Evolutionary conservation across 441 rosid species (phyloP).

Genomic region (Croton laevigatus): DNA sequence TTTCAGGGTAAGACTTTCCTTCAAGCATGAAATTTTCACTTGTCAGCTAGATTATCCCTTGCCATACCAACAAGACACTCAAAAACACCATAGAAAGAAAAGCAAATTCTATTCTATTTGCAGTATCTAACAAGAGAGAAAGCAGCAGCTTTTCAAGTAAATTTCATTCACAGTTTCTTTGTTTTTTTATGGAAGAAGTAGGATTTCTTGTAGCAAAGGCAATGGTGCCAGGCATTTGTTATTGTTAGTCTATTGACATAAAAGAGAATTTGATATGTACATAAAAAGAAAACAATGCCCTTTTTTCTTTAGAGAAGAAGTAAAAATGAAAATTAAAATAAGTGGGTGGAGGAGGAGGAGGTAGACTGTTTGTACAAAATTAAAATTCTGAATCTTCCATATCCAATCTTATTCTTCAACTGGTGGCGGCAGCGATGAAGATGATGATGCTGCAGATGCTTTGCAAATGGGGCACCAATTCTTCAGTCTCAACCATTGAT

Average conservation of each 20-base stretch:
- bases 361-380: conserved; percentile 32
- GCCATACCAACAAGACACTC: neutral
- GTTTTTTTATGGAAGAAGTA: conserved; percentile 12
- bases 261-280: conserved; percentile 32
- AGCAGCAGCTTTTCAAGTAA: conserved; percentile 3
- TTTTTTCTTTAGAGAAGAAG: neutral
- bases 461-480: conserved; percentile 98
- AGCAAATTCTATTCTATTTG: too few relatives aligned
- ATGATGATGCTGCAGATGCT: conserved; percentile 48
- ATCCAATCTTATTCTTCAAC: conserved; percentile 16
- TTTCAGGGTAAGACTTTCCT: neutral
- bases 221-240: conserved; percentile 10
- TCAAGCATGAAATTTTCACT: neutral
- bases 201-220: conserved; percentile 21
- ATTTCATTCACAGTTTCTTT: conserved; percentile 23
- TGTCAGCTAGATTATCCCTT: neutral
- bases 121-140: neutral
- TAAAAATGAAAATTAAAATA: conserved; percentile 7
- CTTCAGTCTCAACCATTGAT: conserved; percentile 83
- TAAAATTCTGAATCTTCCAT: conserved; percentile 18
- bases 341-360: conserved; percentile 9
- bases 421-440: conserved; percentile 20
- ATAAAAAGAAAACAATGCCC: conserved; percentile 14
- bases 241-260: conserved; percentile 32
- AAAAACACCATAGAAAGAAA: neutral